A percentile compares a stretch with the other conserved stretches of the same genome.
These are phyloP conservation scores for Calycina herbarum DNA, from an alignment of 2,329 filamentous ascomycete genomes.

Conservation along the genomic window DNA sequence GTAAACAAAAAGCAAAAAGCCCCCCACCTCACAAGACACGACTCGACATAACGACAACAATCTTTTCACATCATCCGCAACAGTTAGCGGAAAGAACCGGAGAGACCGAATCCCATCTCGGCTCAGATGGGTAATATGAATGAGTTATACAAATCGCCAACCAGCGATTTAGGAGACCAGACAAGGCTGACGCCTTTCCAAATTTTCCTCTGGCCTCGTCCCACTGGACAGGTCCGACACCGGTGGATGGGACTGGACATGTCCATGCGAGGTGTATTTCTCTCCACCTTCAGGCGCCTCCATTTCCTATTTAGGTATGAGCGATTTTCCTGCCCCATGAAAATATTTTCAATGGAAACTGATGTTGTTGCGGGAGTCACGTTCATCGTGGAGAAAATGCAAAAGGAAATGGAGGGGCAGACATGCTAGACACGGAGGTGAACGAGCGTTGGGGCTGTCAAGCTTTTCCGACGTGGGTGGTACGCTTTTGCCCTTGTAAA, in stretches of 20 bases:
- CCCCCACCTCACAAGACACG: neutral
- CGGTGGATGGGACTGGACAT: neutral
- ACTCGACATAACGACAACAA: neutral
- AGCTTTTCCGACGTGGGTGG: conserved; percentile 9
- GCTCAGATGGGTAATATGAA: neutral
- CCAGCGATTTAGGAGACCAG: neutral
- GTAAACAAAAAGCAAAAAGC: neutral
- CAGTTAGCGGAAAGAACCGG: conserved; percentile 7
- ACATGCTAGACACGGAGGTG: too few relatives aligned
- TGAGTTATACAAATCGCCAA: neutral
- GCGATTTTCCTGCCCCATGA: conserved; percentile 13
- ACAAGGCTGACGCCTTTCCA: neutral
- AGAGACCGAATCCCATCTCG: neutral
- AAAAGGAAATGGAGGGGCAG: conserved; percentile 4
- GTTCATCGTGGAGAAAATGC: neutral
- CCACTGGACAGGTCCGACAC: neutral
- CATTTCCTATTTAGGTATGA: conserved; percentile 5
- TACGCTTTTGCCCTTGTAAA: neutral
- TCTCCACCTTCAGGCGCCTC: neutral
- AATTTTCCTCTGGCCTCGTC: neutral
- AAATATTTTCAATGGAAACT: conserved; percentile 17
- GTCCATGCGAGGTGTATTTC: neutral
- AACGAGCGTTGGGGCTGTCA: conserved; percentile 7
- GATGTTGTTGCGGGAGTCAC: conserved; percentile 8
- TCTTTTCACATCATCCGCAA: conserved; percentile 10